Evolutionary conservation across 1,284 basidiomycete genomes (phyloP), one percentile per base, ranked within the genome.

Genomic region (Leccinum holopus): DNA sequence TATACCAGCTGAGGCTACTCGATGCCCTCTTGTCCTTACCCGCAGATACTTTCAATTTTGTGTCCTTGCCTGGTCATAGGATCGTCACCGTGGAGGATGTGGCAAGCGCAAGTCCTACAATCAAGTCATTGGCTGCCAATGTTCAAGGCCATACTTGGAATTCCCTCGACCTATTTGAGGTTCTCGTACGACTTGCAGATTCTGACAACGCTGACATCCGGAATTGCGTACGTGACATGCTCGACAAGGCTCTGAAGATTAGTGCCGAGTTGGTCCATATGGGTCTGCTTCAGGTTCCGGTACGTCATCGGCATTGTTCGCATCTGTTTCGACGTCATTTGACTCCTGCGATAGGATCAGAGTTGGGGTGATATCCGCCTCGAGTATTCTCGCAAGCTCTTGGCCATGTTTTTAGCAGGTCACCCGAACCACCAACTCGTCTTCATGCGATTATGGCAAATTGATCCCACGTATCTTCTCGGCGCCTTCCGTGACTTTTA

Each of bases 391-490:
- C 86, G 90, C 59, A 92, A 92, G 71, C 82, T 99, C 30, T 81
- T 98, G 57, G 84, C 87, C 53, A 92, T 96, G 87, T 98, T 99
- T 81, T 82, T 99, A 55, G 88, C 87, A 21, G 92, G 94, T 5
- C 92, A 97, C 72, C 94, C 95, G 7, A 95, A 95, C 67, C 93
- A 97, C 69, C 93, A 97, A 68, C 86, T 99, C 25, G 96, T 98
- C 62, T 98, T 99, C 80, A 94, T 97, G 87, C 85, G 94, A 62
- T 87, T 99, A 63, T 97, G 93, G 91, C 92, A 96, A 71, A 91
- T 92, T 57, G 88, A 96, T 70, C 91, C 91, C 1, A 81, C 87
- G 0, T 92, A 95, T 72, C 84, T 98, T 57, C 88, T 94, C 8
- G 86, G 90, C 61, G 92, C 94, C 2, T 91, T 99, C 76, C 86